Conservation (phyloP, 108 stramenopile species). For the Pseudonitzschia delicatissima region DNA sequence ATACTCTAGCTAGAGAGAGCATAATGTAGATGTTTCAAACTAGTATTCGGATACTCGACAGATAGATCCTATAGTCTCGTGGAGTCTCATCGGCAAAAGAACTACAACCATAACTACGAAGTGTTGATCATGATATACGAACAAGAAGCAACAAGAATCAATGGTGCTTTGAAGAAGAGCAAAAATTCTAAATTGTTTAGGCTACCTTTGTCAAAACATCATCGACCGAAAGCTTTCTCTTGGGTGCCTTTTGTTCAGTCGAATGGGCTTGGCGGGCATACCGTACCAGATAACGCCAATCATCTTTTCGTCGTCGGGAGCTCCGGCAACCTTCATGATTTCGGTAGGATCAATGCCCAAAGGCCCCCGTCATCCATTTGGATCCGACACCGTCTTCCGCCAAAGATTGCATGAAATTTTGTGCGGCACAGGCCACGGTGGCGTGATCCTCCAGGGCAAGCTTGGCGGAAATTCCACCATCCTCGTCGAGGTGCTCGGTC, state of each 20-base stretch:
- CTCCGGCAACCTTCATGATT: neutral
- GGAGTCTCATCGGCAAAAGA: no score
- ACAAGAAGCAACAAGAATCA: no score
- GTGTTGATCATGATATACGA: no score
- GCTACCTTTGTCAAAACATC: neutral
- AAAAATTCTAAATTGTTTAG: neutral
- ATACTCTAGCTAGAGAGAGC: no score
- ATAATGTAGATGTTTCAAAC: no score
- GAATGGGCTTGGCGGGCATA: neutral
- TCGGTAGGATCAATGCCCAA: constrained; percentile 2
- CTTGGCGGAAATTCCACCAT: constrained; percentile 6
- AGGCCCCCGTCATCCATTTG: neutral
- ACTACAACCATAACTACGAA: no score
- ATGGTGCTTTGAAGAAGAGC: no score
- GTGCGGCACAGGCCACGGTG: neutral
- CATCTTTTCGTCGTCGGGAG: constrained; percentile 1
- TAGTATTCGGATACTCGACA: no score
- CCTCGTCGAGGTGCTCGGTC: neutral
- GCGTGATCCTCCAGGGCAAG: neutral
- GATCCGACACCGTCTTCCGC: neutral
- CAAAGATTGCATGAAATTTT: constrained; percentile 3
- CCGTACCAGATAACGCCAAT: constrained; percentile 5
- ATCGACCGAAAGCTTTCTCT: constrained; percentile 3
- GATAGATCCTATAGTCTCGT: no score
- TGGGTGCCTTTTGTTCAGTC: neutral